A percentile compares a stretch with the other conserved stretches of the same genome.
Conservation (phyloP, 305 asterid genomes). For the Solanum hybrid region DNA sequence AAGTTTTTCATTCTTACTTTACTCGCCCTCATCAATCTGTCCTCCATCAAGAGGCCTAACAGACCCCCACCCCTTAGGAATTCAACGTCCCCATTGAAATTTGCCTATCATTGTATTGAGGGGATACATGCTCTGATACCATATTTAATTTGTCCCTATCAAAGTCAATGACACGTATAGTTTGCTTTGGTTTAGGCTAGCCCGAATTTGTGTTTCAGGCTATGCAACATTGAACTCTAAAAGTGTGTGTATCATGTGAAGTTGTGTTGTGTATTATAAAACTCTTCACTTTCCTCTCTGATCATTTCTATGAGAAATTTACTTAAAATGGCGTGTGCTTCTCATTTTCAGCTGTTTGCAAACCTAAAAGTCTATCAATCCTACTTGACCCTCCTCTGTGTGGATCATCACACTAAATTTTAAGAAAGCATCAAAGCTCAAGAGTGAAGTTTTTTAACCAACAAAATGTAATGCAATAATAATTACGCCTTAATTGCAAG, state of each 20-base stretch:
- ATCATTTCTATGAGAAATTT: not conserved
- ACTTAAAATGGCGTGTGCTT: not conserved
- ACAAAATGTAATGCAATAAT: not conserved
- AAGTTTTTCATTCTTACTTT: not conserved
- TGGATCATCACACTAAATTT: not conserved
- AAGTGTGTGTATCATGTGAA: not conserved
- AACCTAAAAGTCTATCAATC: not conserved
- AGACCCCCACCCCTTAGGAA: not conserved
- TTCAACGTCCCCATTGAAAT: not conserved
- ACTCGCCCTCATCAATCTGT: too few relatives aligned
- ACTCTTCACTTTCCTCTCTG: not conserved
- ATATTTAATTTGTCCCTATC: not conserved
- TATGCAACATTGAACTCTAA: not conserved
- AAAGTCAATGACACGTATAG: not conserved
- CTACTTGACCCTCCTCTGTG: not conserved
- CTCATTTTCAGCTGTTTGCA: not conserved
- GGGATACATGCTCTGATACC: not conserved
- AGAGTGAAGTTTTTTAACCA: not conserved
- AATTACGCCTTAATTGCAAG: not conserved
- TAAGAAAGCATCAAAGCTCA: not conserved
- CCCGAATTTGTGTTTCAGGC: not conserved
- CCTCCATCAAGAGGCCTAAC: not conserved
- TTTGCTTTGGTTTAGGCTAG: not conserved
- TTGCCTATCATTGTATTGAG: not conserved
- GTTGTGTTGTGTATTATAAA: not conserved